phyloP scores from a whole-genome alignment of 2,329 filamentous ascomycete species.

The Daldinia sp. region DNA sequence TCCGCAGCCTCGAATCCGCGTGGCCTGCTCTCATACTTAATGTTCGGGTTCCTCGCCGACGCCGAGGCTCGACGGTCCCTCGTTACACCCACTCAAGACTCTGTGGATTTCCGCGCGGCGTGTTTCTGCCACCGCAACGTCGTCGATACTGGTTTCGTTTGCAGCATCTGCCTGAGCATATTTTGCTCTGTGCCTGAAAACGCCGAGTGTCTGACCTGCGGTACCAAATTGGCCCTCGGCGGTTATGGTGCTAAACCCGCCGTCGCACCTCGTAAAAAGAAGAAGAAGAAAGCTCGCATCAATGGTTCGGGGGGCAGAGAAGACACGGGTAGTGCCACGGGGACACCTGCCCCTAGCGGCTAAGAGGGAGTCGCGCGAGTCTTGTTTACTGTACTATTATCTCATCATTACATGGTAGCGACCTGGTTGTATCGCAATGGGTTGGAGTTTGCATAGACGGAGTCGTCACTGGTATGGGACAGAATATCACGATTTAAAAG shows the following conservation, averaged over 20 bases:
- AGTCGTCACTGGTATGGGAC: constrained; percentile 11
- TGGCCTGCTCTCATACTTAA: constrained; percentile 88
- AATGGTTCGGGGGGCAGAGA: constrained; percentile 60
- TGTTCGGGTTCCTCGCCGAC: constrained; percentile 87
- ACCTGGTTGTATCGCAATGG: constrained; percentile 10
- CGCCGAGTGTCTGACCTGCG: constrained; percentile 82
- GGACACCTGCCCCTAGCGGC: constrained; percentile 61
- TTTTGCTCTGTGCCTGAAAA: constrained; percentile 74
- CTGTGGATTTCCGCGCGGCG: constrained; percentile 95
- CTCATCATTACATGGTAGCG: background rate
- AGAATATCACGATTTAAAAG: constrained; percentile 15
- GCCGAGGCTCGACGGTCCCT: constrained; percentile 66
- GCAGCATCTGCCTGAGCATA: constrained; percentile 94
- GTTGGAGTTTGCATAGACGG: constrained; percentile 18
- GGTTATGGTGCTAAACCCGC: constrained; percentile 79
- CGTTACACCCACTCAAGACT: constrained; percentile 80
- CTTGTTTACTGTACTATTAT: constrained; percentile 1
- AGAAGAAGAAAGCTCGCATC: constrained; percentile 65
- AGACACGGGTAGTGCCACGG: constrained; percentile 66
- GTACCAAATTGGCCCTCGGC: constrained; percentile 78
- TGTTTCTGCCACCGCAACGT: constrained; percentile 96
- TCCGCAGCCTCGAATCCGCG: constrained; percentile 61
- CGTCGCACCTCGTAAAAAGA: constrained; percentile 76
- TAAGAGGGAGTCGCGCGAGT: background rate
- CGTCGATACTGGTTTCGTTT: constrained; percentile 92